These are phyloP conservation scores for Paramecium sonneborni DNA, from an alignment of 73 alveolate genomes.

Conservation along the genomic window DNA sequence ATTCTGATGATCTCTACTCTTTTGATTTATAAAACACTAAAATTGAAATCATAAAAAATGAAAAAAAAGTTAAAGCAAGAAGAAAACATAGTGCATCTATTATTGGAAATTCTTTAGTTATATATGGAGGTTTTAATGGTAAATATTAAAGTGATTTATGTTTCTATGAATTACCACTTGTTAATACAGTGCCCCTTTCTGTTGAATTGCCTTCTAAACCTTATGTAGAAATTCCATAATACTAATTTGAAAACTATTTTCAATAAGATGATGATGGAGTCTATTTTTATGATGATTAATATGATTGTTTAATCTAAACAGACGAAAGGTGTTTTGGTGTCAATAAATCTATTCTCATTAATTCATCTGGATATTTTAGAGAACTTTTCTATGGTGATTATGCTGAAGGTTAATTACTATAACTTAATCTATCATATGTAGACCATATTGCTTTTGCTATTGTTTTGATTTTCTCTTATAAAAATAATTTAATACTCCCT, in stretches of 20 bases:
- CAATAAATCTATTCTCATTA: neutral
- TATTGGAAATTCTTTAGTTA: conserved; percentile 11
- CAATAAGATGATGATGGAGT: neutral
- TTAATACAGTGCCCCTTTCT: neutral
- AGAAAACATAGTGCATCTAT: neutral
- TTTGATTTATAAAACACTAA: neutral
- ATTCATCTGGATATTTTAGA: neutral
- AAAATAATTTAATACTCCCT: neutral
- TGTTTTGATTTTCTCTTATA: neutral
- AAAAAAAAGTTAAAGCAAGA: neutral
- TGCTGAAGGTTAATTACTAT: neutral
- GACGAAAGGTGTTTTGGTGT: neutral
- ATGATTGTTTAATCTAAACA: conserved; percentile 27
- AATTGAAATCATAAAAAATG: neutral
- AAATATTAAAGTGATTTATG: neutral
- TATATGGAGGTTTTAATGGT: conserved; percentile 36
- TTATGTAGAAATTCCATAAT: neutral
- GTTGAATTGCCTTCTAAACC: neutral
- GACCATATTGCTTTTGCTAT: neutral
- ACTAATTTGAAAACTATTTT: neutral
- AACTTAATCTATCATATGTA: neutral
- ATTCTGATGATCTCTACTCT: neutral
- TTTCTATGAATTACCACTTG: conserved; percentile 6
- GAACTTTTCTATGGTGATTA: neutral
- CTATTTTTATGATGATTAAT: neutral